A percentile compares a stretch with the other conserved stretches of the same genome.
These are phyloP conservation scores for Aphanomyces cochlioides DNA, from an alignment of 352 stramenopile species.

Conservation along the genomic window DNA sequence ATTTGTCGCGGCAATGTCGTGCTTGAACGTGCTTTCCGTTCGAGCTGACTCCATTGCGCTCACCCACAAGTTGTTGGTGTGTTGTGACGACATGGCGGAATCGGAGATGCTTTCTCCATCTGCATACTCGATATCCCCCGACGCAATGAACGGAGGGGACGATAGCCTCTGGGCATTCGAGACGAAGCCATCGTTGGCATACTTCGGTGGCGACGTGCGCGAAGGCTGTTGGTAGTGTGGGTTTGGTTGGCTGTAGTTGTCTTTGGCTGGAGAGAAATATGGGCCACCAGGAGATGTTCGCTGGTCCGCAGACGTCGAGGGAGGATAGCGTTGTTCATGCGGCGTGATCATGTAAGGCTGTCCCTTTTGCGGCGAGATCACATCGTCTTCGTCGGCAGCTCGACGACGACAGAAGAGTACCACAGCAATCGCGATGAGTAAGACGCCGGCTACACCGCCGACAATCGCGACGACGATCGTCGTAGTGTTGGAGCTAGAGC, in stretches of 20 bases:
- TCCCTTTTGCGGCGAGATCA: neutral
- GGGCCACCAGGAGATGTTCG: neutral
- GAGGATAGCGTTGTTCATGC: neutral
- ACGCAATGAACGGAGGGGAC: conserved; percentile 3
- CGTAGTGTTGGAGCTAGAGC: neutral
- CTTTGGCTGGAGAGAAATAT: neutral
- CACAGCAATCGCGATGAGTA: conserved; percentile 1
- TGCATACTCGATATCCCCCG: neutral
- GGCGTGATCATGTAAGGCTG: neutral
- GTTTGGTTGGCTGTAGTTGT: neutral
- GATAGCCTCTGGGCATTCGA: conserved; percentile 8
- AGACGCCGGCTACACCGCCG: neutral
- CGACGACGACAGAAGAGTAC: neutral
- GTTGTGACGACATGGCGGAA: neutral
- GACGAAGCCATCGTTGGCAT: conserved; percentile 8
- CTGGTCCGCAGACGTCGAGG: neutral
- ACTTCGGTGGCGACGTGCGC: conserved; percentile 2
- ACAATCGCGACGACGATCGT: conserved; percentile 13
- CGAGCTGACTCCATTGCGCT: conserved; percentile 8
- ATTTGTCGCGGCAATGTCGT: neutral
- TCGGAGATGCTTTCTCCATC: conserved; percentile 12
- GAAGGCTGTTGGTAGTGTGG: conserved; percentile 12
- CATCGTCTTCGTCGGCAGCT: neutral
- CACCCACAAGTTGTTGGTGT: conserved; percentile 7
- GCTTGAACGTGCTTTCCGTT: neutral